phyloP scores from a whole-genome alignment of 345 rosid species.

The Gossypioides kirkii region DNA sequence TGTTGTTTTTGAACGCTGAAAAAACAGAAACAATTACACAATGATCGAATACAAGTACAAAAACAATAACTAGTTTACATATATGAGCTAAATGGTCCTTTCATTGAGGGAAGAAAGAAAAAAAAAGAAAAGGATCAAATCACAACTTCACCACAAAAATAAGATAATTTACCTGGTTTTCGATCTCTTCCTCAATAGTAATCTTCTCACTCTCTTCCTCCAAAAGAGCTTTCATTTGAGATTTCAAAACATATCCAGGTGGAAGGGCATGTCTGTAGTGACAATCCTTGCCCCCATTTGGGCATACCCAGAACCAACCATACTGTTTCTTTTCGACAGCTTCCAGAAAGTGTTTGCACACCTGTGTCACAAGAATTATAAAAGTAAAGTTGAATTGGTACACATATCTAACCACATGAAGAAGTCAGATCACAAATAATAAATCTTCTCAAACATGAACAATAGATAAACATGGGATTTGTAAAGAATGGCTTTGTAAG shows the following conservation, averaged over 20 bases:
- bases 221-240: constrained; percentile 95
- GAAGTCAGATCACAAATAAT: not conserved
- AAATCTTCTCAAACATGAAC: not conserved
- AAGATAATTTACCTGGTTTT: constrained; percentile 57
- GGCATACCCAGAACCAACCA: constrained; percentile 98
- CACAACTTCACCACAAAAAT: not conserved
- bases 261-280: constrained; percentile 98
- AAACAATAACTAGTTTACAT: constrained; percentile 5
- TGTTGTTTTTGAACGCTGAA: constrained; percentile 69
- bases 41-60: not conserved
- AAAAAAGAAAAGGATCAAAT: not conserved
- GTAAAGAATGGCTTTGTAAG: not conserved
- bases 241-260: constrained; percentile 82
- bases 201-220: constrained; percentile 80
- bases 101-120: not conserved
- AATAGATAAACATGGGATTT: not conserved
- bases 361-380: constrained; percentile 33
- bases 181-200: constrained; percentile 87
- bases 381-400: not conserved
- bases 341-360: constrained; percentile 91
- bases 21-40: constrained; percentile 12
- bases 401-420: not conserved
- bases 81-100: not conserved
- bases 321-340: constrained; percentile 96
- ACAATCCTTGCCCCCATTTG: constrained; percentile 79